phyloP scores from a whole-genome alignment of 2,329 filamentous ascomycete genomes.

The Phyllosticta ampelicida region DNA sequence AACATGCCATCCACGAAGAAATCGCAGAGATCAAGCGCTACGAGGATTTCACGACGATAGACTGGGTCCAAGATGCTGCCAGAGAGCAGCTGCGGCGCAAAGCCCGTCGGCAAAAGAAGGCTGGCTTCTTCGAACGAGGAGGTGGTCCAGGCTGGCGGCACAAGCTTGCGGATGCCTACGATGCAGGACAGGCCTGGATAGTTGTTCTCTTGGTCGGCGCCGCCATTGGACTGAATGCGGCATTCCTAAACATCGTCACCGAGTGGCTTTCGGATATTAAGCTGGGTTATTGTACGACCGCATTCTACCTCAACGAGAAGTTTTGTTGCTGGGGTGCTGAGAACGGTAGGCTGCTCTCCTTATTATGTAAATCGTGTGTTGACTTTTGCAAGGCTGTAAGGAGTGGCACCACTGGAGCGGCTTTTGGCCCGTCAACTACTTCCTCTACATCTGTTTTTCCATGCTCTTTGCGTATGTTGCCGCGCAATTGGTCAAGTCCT shows the following conservation, averaged over 20 bases:
- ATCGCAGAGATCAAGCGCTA: slow-evolving; percentile 97
- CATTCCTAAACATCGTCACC: slow-evolving; percentile 85
- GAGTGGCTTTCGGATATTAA: slow-evolving; percentile 97
- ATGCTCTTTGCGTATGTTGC: slow-evolving; percentile 73
- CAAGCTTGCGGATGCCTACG: slow-evolving; percentile 75
- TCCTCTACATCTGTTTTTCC: slow-evolving; percentile 79
- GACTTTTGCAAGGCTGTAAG: slow-evolving; percentile 50
- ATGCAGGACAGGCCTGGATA: slow-evolving; percentile 95
- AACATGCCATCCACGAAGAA: slow-evolving; percentile 77
- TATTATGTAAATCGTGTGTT: background rate
- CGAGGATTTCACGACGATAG: slow-evolving; percentile 97
- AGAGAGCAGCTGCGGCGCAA: slow-evolving; percentile 78
- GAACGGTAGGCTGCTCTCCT: slow-evolving; percentile 44
- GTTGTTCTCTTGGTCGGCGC: slow-evolving; percentile 87
- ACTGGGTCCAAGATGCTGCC: slow-evolving; percentile 97
- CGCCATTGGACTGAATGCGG: slow-evolving; percentile 89
- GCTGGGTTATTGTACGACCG: slow-evolving; percentile 87
- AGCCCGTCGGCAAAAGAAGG: slow-evolving; percentile 59
- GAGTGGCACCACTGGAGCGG: slow-evolving; percentile 87
- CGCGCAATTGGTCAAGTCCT: slow-evolving; percentile 75
- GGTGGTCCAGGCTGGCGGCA: slow-evolving; percentile 68
- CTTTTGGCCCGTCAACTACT: slow-evolving; percentile 68
- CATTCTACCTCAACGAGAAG: slow-evolving; percentile 91
- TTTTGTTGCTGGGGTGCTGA: slow-evolving; percentile 99
- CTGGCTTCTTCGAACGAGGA: slow-evolving; percentile 58